Base-by-base conservation (phyloP, 2,329 filamentous ascomycete species). In the Cytospora paraplurivora region DNA sequence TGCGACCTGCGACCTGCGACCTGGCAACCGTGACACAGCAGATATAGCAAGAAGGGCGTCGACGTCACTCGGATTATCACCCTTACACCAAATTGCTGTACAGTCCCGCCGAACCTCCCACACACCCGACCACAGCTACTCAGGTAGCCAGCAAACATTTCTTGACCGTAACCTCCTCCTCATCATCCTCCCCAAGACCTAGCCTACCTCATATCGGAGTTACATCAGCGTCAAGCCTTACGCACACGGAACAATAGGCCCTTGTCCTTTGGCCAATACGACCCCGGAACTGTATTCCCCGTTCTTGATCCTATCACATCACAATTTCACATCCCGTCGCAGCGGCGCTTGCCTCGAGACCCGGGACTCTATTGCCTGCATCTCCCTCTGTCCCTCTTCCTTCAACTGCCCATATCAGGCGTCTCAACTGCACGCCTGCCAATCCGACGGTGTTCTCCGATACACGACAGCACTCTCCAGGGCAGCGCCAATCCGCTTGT, bases 221-320 rank as follows among this genome's bases (percentile, higher is more conserved):
- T 15, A 55, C 11, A 55, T 32, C 35, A 27, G 27, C 58, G 27
- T 44, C 13, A 44, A 44, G 12, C 12, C 38, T 21, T 15, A 27
- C 21, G 10, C 12, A 35, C 32, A 37, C 32, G 51, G 15, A 38
- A 49, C n/a, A 49, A 33, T 35, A 61, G 34, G 44, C 38, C 51
- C 27, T 61, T 27, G 37, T 38, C 52, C 4, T 17, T 41, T 56
- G 59, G 34, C 55, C 47, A 38, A 54, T 54, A 59, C 56, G 49
- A 60, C 49, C 49, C 56, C 56, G 62, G 62, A 56, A 49, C 37
- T 56, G 57, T 51, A 53, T 64, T 27, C 58, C 49, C 62, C 53
- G 58, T 47, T 41, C 35, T 59, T 44, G 47, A 27, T 37, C 58
- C 41, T 52, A 55, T 57, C 53, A 54, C 62, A 64, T 57, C 58